Evolutionary conservation across 352 stramenopile species (phyloP), one percentile per base, ranked within the genome.

Genomic region (Hyaloperonospora brassicae): DNA sequence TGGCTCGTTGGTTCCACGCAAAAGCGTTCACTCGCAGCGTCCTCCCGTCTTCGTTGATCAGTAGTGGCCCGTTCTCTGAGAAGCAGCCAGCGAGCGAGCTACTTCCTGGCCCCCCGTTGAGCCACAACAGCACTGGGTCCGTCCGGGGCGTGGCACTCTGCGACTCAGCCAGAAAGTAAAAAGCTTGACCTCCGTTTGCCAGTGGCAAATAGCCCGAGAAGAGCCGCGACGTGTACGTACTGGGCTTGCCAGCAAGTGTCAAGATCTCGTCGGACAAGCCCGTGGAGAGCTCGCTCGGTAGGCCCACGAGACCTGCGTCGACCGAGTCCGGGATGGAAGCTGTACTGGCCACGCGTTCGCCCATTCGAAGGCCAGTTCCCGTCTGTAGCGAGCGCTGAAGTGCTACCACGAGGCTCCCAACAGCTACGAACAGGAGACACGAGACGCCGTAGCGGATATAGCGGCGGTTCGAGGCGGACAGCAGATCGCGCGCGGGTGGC

Each of bases 81-180:
- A 86, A 88, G 42, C 71, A 79, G 22, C 79, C 79, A 0, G 62
- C 53, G 11, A 90, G 60, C 34, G 77, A 86, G 47, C 72, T 85
- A 7, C 72, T 59, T 0, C 79, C 79, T 0, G 79, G 79, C 0
- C 79, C 79, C 13, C 79, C 79, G 35, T 85, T 87, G 34, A 86
- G 73, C 76, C 79, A 89, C 4, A 87, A 62, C 47, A 86, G 38
- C 47, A 89, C 70, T 0, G 79, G 75, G 60, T 85, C 76, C 40
- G 68, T 52, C 3, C 61, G 45, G 0, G 64, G 42, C 6, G 47
- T 68, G 3, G 50, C 13, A 47, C 65, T 84, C 59, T 87, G 77
- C 9, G 74, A 84, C 52, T 86, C 74, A 24, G 77, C 77, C 34
- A 84, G 55, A 52, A 83, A 87, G 63, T 87, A 87, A 53, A 86